A percentile compares a stretch with the other conserved stretches of the same genome.
Conservation (phyloP, 306 rosid species). For the Prosopis cineraria region DNA sequence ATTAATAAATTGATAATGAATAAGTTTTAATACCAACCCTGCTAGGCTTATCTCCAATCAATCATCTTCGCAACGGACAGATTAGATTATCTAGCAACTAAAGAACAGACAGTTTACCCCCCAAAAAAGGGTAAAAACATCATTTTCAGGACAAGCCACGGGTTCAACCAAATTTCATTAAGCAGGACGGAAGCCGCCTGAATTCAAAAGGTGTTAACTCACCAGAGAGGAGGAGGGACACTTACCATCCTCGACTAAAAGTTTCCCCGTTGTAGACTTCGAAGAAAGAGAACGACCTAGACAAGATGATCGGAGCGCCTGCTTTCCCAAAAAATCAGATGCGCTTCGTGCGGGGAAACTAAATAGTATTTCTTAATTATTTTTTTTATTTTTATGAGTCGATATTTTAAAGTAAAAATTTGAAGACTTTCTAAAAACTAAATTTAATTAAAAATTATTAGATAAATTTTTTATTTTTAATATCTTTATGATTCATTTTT, state of each 20-base stretch:
- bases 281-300: not conserved
- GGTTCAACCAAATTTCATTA: not conserved
- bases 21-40: not conserved
- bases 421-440: no score
- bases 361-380: no score
- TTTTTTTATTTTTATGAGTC: no score
- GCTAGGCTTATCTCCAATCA: not conserved
- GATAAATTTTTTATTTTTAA: no score
- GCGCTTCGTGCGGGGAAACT: no score
- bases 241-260: not conserved
- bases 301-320: not conserved
- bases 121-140: not conserved
- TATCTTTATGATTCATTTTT: no score
- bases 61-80: not conserved
- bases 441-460: no score
- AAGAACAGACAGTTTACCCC: not conserved
- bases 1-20: not conserved
- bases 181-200: not conserved
- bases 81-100: not conserved
- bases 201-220: not conserved
- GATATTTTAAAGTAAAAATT: no score
- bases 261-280: not conserved
- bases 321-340: not conserved
- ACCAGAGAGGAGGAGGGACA: not conserved
- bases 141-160: not conserved